These are phyloP conservation scores for Bretschneidera sinensis DNA, from an alignment of 345 rosid species.

Conservation along the genomic window DNA sequence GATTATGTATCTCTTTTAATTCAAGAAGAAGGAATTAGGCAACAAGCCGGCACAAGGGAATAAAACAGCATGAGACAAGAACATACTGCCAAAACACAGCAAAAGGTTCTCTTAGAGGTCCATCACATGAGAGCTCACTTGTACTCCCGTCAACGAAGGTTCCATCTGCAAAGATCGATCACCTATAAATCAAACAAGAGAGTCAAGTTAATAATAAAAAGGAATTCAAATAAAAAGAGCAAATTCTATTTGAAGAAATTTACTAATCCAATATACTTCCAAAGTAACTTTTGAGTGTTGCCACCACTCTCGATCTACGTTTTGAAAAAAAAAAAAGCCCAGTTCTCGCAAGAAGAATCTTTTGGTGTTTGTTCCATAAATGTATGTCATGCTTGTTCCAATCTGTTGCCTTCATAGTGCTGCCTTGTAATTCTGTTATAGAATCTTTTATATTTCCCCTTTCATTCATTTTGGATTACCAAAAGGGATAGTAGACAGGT, in stretches of 20 bases:
- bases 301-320: not conserved
- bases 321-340: not conserved
- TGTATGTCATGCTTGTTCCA: too few relatives aligned
- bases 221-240: not conserved
- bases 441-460: too few relatives aligned
- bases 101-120: slow-evolving; percentile 44
- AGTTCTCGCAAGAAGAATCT: not conserved
- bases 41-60: not conserved
- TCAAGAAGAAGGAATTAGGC: not conserved
- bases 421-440: too few relatives aligned
- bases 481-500: too few relatives aligned
- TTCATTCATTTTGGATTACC: too few relatives aligned
- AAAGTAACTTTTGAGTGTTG: too few relatives aligned
- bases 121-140: slow-evolving; percentile 49
- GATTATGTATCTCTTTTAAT: too few relatives aligned
- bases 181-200: slow-evolving; percentile 20
- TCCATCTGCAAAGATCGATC: slow-evolving; percentile 21
- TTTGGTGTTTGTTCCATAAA: too few relatives aligned
- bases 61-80: not conserved
- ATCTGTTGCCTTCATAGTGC: too few relatives aligned
- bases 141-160: slow-evolving; percentile 50
- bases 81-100: not conserved
- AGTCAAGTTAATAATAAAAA: not conserved
- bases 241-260: not conserved
- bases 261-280: too few relatives aligned